Conservation (phyloP, 2,329 filamentous ascomycete genomes). For the Diaporthe citrichinensis region DNA sequence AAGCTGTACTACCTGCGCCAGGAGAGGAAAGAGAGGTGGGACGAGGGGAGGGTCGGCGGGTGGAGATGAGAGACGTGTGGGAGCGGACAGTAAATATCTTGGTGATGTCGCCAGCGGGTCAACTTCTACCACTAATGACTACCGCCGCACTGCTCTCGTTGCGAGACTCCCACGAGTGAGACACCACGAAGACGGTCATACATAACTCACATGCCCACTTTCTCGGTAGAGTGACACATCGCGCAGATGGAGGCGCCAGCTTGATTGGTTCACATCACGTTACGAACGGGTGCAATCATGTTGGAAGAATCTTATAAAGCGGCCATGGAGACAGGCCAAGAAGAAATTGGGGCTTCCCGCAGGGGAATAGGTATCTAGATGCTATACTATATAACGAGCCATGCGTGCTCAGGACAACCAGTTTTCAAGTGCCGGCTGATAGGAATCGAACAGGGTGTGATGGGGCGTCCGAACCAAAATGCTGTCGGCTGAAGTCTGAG, state of each 20-base stretch:
- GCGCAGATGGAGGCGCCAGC: background rate
- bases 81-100: background rate
- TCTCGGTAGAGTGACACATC: background rate
- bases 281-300: background rate
- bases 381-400: constrained; percentile 37
- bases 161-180: background rate
- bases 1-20: constrained; percentile 83
- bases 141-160: background rate
- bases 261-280: background rate
- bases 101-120: background rate
- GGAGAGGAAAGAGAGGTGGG: constrained; percentile 94
- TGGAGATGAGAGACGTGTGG: constrained; percentile 76
- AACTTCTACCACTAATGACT: background rate
- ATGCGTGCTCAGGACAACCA: constrained; percentile 24
- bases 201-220: background rate
- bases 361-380: constrained; percentile 42
- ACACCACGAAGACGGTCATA: background rate
- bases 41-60: constrained; percentile 93
- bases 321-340: constrained; percentile 16
- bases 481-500: constrained; percentile 24
- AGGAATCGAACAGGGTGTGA: constrained; percentile 10
- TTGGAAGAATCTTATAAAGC: background rate
- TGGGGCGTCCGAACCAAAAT: constrained; percentile 21
- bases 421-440: constrained; percentile 29
- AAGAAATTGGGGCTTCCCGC: constrained; percentile 38